phyloP scores from a whole-genome alignment of 148 eudicot genomes.

The Rhododendron kiyosumense region DNA sequence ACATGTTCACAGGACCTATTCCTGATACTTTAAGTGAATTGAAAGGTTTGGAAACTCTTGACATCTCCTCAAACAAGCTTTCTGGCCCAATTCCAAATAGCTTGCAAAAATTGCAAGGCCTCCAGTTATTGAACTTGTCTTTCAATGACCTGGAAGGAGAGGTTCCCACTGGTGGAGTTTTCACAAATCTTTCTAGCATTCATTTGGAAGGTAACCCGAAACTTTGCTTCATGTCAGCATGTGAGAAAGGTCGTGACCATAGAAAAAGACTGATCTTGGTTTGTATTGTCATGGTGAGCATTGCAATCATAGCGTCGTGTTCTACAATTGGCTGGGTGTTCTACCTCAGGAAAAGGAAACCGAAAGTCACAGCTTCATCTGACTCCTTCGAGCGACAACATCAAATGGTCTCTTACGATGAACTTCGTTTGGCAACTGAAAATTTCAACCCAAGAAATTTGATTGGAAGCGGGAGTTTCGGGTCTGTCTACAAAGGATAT shows the following conservation, averaged over 20 bases:
- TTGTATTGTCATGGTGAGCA: background rate
- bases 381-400: conserved; percentile 10
- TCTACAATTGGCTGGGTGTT: background rate
- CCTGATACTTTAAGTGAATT: conserved; percentile 36
- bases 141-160: conserved; percentile 46
- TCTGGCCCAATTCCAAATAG: conserved; percentile 33
- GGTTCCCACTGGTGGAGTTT: conserved; percentile 36
- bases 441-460: conserved; percentile 10
- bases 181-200: conserved; percentile 27
- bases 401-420: conserved; percentile 11
- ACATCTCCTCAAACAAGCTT: conserved; percentile 45
- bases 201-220: conserved; percentile 40
- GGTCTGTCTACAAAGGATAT: conserved; percentile 26
- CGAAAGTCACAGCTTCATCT: background rate
- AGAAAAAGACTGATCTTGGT: background rate
- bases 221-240: conserved; percentile 20
- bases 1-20: conserved; percentile 37
- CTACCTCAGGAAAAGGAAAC: conserved; percentile 19
- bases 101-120: conserved; percentile 22
- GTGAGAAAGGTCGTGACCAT: conserved; percentile 1
- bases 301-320: conserved; percentile 10
- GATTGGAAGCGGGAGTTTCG: conserved; percentile 28
- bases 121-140: conserved; percentile 42
- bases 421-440: conserved; percentile 9
- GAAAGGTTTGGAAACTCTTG: conserved; percentile 34